Percentiles rank a stretch among this genome's conserved stretches.
Evolutionary conservation across 1,284 basidiomycete species (phyloP).

Genomic region (Entoloma clypeatum): DNA sequence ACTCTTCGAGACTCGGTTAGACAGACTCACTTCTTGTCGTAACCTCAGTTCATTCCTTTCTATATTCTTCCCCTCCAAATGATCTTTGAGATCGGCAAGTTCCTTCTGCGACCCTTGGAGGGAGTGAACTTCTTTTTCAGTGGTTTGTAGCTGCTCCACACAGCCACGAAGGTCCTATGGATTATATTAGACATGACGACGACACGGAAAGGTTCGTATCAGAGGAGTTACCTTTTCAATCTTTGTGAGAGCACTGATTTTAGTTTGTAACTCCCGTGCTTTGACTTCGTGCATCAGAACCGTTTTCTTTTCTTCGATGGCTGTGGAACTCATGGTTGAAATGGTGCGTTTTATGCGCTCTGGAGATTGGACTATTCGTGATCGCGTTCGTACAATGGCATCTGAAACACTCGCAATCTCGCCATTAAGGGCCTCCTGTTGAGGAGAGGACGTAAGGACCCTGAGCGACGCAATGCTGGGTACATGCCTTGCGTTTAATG

Average conservation of each 20-base stretch:
- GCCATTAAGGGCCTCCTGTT: slow-evolving; percentile 54
- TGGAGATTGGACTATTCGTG: slow-evolving; percentile 82
- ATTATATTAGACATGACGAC: slow-evolving; percentile 3
- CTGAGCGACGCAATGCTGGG: neutral
- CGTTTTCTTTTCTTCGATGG: slow-evolving; percentile 57
- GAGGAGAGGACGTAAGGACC: slow-evolving; percentile 1
- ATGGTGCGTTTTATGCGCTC: slow-evolving; percentile 83
- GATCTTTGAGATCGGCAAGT: slow-evolving; percentile 59
- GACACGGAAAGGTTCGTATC: neutral
- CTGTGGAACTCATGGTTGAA: slow-evolving; percentile 60
- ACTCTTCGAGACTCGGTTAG: neutral
- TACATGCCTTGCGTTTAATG: slow-evolving; percentile 50
- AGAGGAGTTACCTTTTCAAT: slow-evolving; percentile 64
- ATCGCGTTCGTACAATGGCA: slow-evolving; percentile 54
- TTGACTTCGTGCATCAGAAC: slow-evolving; percentile 65
- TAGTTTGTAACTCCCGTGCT: slow-evolving; percentile 70
- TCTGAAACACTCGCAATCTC: slow-evolving; percentile 59
- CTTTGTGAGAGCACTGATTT: slow-evolving; percentile 62
- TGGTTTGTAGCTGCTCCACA: slow-evolving; percentile 64
- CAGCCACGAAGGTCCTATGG: slow-evolving; percentile 62
- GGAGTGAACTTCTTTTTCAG: slow-evolving; percentile 64
- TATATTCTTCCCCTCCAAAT: slow-evolving; percentile 66
- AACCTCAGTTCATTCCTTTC: slow-evolving; percentile 66
- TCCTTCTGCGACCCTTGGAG: slow-evolving; percentile 63
- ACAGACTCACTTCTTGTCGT: slow-evolving; percentile 54